Base-by-base conservation (phyloP, 345 rosid species). In the Eucalyptus tenuipes region DNA sequence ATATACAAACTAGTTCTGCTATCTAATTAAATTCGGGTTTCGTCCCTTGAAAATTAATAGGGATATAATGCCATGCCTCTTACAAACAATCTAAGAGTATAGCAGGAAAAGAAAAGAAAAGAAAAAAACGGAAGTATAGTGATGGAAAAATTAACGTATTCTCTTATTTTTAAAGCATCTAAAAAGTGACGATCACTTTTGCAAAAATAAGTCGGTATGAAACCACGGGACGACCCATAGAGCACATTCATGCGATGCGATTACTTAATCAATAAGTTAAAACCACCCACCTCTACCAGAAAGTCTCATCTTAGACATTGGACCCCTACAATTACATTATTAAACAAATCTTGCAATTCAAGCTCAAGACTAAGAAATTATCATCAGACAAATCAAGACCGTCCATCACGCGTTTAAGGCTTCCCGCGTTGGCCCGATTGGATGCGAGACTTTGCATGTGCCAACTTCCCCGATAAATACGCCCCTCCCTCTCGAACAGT, bases 81-180 rank as follows among this genome's bases (percentile, higher is more conserved):
- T 31, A 68, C 22, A 68, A 68, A 68, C 42, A 31, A 7, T 31
- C 42, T 8, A 31, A 68, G 79, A 68, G 6, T 68, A 68, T 8
- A 31, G 42, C 12, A 68, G 0, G 55, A 17, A 50, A 17, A 49
- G 1, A 6, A 5, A 49, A 49, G 0, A 3, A 20, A 53, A 25
- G 1, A 5, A 59, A 59, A 57, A 57, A 59, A 61, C 1, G 8
- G 4, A 2, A 13, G 68, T 27, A 13, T 0, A 1, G 1, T 57
- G 14, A 13, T 29, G 33, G 9, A 61, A 61, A 61, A 27, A 27
- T 29, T 61, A 29, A 61, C 8, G 0, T 27, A 13, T 61, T 29
- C 3, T 1, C 33, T 61, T 27, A 29, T 29, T 61, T 3, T 61
- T 29, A 29, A 13, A 13, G 33, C 17, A 61, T 61, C 16, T 13